phyloP scores from a whole-genome alignment of 2,329 filamentous ascomycete species.

The Colletotrichum sp. region DNA sequence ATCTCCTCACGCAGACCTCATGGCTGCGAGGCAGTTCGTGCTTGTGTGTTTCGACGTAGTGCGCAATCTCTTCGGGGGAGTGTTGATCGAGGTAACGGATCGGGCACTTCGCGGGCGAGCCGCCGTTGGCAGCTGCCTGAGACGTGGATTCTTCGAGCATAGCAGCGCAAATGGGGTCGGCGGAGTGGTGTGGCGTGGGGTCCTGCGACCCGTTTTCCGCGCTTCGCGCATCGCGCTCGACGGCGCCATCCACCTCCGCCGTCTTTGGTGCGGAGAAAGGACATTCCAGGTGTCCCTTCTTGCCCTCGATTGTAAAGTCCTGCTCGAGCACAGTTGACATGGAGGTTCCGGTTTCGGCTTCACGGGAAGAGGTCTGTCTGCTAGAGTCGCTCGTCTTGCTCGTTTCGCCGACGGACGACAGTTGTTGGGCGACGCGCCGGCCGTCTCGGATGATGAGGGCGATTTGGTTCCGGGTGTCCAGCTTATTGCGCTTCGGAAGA shows the following conservation, averaged over 20 bases:
- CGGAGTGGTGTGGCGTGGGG: conserved; percentile 51
- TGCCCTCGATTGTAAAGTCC: conserved; percentile 89
- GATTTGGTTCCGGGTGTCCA: conserved; percentile 60
- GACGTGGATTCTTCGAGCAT: conserved; percentile 66
- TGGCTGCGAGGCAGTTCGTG: conserved; percentile 94
- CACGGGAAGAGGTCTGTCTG: conserved; percentile 51
- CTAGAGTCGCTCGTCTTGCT: conserved; percentile 58
- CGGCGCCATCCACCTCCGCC: conserved; percentile 5
- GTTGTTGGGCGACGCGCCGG: conserved; percentile 60
- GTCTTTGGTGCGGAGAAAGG: conserved; percentile 67
- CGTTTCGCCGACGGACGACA: conserved; percentile 52
- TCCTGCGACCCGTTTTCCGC: conserved; percentile 30
- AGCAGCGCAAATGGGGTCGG: conserved; percentile 68
- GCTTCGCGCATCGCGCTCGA: background rate
- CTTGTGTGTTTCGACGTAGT: conserved; percentile 94
- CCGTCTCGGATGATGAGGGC: conserved; percentile 70
- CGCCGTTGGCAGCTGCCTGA: conserved; percentile 53
- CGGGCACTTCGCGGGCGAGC: conserved; percentile 73
- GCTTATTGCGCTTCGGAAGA: conserved; percentile 53
- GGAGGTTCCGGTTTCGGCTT: conserved; percentile 54
- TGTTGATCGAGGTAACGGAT: conserved; percentile 94
- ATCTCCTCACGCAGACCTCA: conserved; percentile 88
- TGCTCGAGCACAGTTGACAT: conserved; percentile 76
- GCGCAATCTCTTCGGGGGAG: conserved; percentile 89
- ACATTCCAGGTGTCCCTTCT: conserved; percentile 79